Conservation (phyloP, 1,284 basidiomycete genomes). For the Prillingera fragicola region DNA sequence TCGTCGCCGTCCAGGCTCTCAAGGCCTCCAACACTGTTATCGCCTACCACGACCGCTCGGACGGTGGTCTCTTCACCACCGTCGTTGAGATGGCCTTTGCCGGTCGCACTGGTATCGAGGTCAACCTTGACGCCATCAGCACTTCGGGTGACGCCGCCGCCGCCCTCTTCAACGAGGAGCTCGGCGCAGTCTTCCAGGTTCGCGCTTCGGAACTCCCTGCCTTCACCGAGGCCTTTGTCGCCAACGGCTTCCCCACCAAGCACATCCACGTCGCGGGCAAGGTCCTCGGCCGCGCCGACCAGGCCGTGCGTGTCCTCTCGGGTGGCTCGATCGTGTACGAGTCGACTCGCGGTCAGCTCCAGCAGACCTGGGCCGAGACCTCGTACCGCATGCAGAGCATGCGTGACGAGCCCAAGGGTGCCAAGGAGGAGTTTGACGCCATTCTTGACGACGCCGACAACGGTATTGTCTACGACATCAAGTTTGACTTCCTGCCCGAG, state of each 20-base stretch:
- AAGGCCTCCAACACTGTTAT: slow-evolving; percentile 64
- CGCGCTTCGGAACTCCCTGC: slow-evolving; percentile 57
- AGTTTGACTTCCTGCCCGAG: slow-evolving; percentile 54
- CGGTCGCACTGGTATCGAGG: slow-evolving; percentile 66
- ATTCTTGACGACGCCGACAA: slow-evolving; percentile 61
- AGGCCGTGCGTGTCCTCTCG: slow-evolving; percentile 60
- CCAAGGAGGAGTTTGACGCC: slow-evolving; percentile 75
- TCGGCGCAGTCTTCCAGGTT: slow-evolving; percentile 89
- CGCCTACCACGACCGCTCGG: slow-evolving; percentile 96
- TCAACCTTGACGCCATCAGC: slow-evolving; percentile 50
- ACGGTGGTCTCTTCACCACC: slow-evolving; percentile 89
- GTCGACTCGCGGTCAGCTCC: slow-evolving; percentile 65
- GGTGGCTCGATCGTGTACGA: slow-evolving; percentile 58
- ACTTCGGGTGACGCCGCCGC: slow-evolving; percentile 57
- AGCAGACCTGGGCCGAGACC: slow-evolving; percentile 87
- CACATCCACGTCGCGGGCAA: slow-evolving; percentile 71
- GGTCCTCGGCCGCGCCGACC: slow-evolving; percentile 57
- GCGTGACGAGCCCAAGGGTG: slow-evolving; percentile 74
- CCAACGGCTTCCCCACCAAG: slow-evolving; percentile 65
- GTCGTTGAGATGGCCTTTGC: slow-evolving; percentile 96
- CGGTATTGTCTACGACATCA: slow-evolving; percentile 74
- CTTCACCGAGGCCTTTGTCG: slow-evolving; percentile 61
- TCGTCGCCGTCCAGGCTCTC: slow-evolving; percentile 65
- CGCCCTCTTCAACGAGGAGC: slow-evolving; percentile 90
- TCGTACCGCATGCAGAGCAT: slow-evolving; percentile 85